phyloP scores from a whole-genome alignment of 306 rosid genomes.

The Senna tora region DNA sequence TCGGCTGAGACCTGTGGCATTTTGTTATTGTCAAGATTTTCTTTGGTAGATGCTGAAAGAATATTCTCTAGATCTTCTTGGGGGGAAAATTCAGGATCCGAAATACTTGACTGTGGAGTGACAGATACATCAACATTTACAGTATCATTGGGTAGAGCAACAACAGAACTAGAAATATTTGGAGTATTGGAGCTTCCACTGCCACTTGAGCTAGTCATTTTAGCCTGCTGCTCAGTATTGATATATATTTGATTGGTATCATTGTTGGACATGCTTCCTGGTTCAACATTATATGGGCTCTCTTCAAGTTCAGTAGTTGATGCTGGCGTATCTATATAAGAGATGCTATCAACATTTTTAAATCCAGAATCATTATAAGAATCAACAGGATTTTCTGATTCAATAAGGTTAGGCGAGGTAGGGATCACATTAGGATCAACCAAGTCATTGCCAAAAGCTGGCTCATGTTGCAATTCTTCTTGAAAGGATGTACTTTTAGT shows the following conservation, averaged over 20 bases:
- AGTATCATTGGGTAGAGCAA: constrained; percentile 40
- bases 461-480: constrained; percentile 50
- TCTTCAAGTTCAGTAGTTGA: constrained; percentile 51
- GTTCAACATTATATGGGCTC: constrained; percentile 48
- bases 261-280: constrained; percentile 41
- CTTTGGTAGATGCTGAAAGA: constrained; percentile 46
- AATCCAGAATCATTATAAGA: constrained; percentile 52
- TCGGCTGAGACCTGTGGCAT: constrained; percentile 46
- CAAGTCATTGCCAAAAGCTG: constrained; percentile 50
- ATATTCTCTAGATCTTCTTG: constrained; percentile 45
- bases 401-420: constrained; percentile 39
- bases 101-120: constrained; percentile 45
- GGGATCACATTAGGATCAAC: constrained; percentile 41
- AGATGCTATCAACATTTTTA: constrained; percentile 54
- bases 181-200: constrained; percentile 40
- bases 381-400: constrained; percentile 56
- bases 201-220: constrained; percentile 43
- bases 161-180: constrained; percentile 37
- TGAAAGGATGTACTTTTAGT: constrained; percentile 45
- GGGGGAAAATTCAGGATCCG: constrained; percentile 46
- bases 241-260: constrained; percentile 42
- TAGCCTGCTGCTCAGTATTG: constrained; percentile 57
- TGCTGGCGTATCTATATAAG: constrained; percentile 49
- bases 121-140: constrained; percentile 39
- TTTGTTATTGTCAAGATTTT: constrained; percentile 46